These are phyloP conservation scores for Austroboletus eburneus DNA, from an alignment of 768 basidiomycete genomes.

Conservation along the genomic window DNA sequence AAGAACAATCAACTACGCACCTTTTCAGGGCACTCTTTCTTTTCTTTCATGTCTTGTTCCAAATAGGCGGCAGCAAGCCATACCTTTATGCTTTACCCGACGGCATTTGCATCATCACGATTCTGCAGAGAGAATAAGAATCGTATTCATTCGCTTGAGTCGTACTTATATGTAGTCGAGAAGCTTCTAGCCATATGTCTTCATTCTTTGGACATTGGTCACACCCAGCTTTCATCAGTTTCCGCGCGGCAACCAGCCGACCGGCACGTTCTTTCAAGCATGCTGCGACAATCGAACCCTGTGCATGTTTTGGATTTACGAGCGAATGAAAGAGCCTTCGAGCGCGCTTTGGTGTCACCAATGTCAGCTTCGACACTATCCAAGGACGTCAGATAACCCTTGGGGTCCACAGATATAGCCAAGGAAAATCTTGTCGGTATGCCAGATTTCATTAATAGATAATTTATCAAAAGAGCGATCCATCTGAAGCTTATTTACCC, in stretches of 20 bases:
- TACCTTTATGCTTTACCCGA: slow-evolving; percentile 91
- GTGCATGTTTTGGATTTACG: slow-evolving; percentile 95
- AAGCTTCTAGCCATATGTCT: slow-evolving; percentile 98
- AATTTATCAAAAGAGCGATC: neutral
- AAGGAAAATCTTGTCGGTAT: slow-evolving; percentile 67
- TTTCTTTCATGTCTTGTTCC: slow-evolving; percentile 78
- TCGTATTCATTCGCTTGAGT: too few species aligned
- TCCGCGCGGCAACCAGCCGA: slow-evolving; percentile 91
- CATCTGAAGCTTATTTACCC: slow-evolving; percentile 45
- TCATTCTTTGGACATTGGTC: slow-evolving; percentile 96
- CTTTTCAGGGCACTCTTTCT: slow-evolving; percentile 92
- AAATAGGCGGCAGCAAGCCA: slow-evolving; percentile 94
- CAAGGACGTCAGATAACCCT: slow-evolving; percentile 96
- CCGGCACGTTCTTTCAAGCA: slow-evolving; percentile 96
- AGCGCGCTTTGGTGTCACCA: slow-evolving; percentile 96
- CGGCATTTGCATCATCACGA: slow-evolving; percentile 89
- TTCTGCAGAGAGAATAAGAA: slow-evolving; percentile 48
- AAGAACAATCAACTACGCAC: slow-evolving; percentile 35
- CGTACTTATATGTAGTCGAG: slow-evolving; percentile 76
- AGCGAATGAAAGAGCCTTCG: slow-evolving; percentile 94
- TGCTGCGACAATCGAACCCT: slow-evolving; percentile 98
- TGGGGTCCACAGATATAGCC: slow-evolving; percentile 89
- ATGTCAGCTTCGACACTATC: slow-evolving; percentile 94
- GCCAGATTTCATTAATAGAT: slow-evolving; percentile 54
- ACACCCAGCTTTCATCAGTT: slow-evolving; percentile 89